phyloP scores from a whole-genome alignment of 306 rosid genomes.

The Psophocarpus tetragonolobus region DNA sequence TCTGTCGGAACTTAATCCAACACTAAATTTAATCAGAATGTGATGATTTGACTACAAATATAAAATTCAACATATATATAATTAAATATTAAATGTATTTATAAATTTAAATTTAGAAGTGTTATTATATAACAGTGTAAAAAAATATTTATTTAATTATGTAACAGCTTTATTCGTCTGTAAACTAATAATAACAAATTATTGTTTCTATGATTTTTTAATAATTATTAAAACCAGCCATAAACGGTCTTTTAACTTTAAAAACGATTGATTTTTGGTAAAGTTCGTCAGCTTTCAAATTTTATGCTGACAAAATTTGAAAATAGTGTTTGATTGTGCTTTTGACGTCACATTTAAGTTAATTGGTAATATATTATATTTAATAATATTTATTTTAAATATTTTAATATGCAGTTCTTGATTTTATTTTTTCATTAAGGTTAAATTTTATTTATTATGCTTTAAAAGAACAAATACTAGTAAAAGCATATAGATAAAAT shows the following conservation, averaged over 20 bases:
- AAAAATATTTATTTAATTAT: too few species aligned
- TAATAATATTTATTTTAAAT: too few species aligned
- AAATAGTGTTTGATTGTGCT: background rate
- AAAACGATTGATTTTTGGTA: background rate
- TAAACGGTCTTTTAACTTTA: too few species aligned
- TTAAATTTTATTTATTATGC: background rate
- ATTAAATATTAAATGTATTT: background rate
- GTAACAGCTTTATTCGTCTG: too few species aligned
- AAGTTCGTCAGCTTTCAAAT: background rate
- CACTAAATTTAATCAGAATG: background rate
- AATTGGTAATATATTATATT: background rate
- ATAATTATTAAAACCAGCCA: too few species aligned
- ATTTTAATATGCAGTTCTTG: background rate
- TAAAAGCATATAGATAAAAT: background rate
- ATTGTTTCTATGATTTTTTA: too few species aligned
- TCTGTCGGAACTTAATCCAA: slow-evolving; percentile 22
- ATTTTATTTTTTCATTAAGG: background rate
- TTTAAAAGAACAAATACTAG: background rate
- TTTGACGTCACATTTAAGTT: background rate
- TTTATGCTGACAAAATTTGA: background rate
- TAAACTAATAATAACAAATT: too few species aligned
- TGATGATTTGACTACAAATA: background rate
- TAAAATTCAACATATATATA: background rate
- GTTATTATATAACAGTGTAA: too few species aligned
- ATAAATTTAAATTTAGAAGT: background rate